Evolutionary conservation across 306 rosid species (phyloP).

Genomic region (Acmispon strigosus): DNA sequence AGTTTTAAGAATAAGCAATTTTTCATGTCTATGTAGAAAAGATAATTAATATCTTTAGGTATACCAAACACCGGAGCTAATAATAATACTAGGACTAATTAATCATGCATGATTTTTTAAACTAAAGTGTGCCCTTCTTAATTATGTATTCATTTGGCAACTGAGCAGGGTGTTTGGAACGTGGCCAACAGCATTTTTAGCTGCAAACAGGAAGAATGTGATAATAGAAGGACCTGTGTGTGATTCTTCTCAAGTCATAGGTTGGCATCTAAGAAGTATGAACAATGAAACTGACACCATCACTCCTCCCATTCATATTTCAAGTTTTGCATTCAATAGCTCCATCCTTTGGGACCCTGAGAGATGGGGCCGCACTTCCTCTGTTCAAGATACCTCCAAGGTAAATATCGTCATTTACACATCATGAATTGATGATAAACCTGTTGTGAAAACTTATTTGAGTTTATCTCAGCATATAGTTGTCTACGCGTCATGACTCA

Average conservation of each 20-base stretch:
- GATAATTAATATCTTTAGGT: not conserved
- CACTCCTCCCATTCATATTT: conserved; percentile 63
- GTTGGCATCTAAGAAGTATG: conserved; percentile 78
- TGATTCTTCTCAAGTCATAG: conserved; percentile 80
- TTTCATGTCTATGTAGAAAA: not conserved
- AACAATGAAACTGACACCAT: conserved; percentile 45
- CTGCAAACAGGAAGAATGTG: conserved; percentile 60
- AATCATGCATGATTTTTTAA: not conserved
- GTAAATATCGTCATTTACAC: conserved; percentile 23
- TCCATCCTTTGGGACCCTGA: conserved; percentile 96
- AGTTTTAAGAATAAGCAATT: not conserved
- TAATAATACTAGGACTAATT: not conserved
- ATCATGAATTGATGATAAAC: not conserved
- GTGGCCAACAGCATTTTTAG: conserved; percentile 78
- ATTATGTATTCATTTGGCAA: not conserved
- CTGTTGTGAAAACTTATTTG: too few relatives aligned
- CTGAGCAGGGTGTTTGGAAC: conserved; percentile 74
- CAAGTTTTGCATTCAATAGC: conserved; percentile 89
- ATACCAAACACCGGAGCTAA: not conserved
- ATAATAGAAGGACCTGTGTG: conserved; percentile 88
- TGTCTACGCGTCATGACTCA: too few relatives aligned
- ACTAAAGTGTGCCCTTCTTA: not conserved
- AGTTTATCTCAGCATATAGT: too few relatives aligned
- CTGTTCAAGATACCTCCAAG: conserved; percentile 80
- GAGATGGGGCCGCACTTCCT: conserved; percentile 96